Conservation (phyloP, 2,329 filamentous ascomycete genomes). For the Apiospora rasikravindrae region DNA sequence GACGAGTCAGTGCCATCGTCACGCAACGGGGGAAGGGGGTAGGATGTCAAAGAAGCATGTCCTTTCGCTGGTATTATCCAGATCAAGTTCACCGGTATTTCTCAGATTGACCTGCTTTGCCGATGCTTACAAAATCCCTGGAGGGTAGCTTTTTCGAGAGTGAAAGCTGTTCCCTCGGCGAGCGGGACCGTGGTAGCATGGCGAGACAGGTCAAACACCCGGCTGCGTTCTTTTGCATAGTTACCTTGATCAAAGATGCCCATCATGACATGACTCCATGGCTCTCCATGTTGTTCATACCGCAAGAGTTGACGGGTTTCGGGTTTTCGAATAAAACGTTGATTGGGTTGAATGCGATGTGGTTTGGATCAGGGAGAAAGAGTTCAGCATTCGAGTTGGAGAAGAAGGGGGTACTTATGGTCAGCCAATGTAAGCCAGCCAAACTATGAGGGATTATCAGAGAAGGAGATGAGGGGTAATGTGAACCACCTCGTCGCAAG, state of each 20-base stretch:
- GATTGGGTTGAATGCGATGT: background rate
- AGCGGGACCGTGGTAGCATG: background rate
- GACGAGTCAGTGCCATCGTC: slow-evolving; percentile 9
- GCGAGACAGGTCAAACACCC: slow-evolving; percentile 2
- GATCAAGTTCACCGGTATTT: slow-evolving; percentile 87
- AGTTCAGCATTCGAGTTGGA: background rate
- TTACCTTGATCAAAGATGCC: slow-evolving; percentile 18
- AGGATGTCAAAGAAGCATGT: slow-evolving; percentile 70
- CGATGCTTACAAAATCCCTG: background rate
- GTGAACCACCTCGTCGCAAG: background rate
- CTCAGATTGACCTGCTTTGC: slow-evolving; percentile 59
- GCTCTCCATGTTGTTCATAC: background rate
- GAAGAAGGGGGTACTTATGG: background rate
- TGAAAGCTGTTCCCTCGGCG: background rate
- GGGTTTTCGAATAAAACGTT: too few species aligned
- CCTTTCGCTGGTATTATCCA: slow-evolving; percentile 88
- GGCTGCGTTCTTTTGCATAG: slow-evolving; percentile 19
- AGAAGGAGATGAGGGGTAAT: slow-evolving; percentile 4
- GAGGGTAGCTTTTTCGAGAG: background rate
- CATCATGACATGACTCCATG: slow-evolving; percentile 16
- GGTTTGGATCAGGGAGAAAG: background rate
- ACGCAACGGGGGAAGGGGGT: slow-evolving; percentile 30
- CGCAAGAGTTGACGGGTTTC: background rate
- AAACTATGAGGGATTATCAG: background rate
- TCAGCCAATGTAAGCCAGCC: background rate